Percentiles rank a stretch among this genome's conserved stretches.
Evolutionary conservation across 805 yeast genomes (phyloP).

Genomic region (Debaryomyces prosopidis): DNA sequence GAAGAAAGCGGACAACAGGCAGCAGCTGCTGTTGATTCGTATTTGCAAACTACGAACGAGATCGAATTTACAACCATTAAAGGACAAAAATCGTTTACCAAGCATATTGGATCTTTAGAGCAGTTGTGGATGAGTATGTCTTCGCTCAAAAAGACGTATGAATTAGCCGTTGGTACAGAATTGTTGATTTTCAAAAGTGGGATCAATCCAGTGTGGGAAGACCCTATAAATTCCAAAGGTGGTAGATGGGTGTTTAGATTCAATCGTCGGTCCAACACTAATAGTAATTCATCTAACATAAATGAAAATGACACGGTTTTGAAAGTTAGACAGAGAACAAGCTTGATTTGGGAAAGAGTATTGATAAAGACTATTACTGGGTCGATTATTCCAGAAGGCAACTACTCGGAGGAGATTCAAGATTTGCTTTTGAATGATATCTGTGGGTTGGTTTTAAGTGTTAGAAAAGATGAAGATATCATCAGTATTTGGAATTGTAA

Average conservation of each 20-base stretch:
- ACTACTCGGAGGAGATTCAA: slow-evolving; percentile 31
- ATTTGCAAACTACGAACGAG: slow-evolving; percentile 47
- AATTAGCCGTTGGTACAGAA: slow-evolving; percentile 49
- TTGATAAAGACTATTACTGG: slow-evolving; percentile 54
- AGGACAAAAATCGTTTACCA: slow-evolving; percentile 16
- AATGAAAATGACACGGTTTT: slow-evolving; percentile 17
- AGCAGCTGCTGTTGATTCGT: slow-evolving; percentile 41
- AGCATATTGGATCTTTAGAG: slow-evolving; percentile 47
- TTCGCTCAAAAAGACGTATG: slow-evolving; percentile 37
- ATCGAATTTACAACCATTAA: slow-evolving; percentile 37
- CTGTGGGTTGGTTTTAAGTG: slow-evolving; percentile 59
- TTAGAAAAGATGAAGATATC: slow-evolving; percentile 59
- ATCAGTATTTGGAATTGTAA: slow-evolving; percentile 64
- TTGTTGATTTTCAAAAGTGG: slow-evolving; percentile 59
- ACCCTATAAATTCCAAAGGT: slow-evolving; percentile 57
- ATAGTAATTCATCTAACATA: slow-evolving; percentile 6
- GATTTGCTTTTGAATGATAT: slow-evolving; percentile 49
- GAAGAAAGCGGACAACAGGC: slow-evolving; percentile 13
- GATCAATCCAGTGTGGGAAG: slow-evolving; percentile 69
- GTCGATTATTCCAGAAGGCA: slow-evolving; percentile 41
- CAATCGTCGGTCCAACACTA: slow-evolving; percentile 29
- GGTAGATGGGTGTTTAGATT: slow-evolving; percentile 65
- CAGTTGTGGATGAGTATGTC: slow-evolving; percentile 52
- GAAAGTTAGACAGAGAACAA: slow-evolving; percentile 33
- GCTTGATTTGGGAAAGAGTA: slow-evolving; percentile 57